Evolutionary conservation across 1,284 basidiomycete species (phyloP).

Genomic region (Naganishia liquefaciens): DNA sequence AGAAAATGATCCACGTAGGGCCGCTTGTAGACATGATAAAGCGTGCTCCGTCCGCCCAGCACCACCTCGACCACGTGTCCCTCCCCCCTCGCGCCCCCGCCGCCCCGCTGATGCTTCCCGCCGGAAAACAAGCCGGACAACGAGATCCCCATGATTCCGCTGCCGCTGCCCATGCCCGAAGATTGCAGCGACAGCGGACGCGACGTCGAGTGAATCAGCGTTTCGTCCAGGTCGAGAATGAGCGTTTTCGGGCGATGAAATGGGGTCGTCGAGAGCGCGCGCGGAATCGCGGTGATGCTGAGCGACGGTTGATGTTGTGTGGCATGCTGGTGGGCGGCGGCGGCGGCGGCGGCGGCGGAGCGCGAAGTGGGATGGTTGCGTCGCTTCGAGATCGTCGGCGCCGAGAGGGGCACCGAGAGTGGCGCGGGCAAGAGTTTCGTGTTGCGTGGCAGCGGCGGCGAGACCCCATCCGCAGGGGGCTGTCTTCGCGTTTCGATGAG

Average conservation of each 20-base stretch:
- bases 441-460: constrained; percentile 40
- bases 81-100: constrained; percentile 64
- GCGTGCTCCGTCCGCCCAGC: constrained; percentile 79
- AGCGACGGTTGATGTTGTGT: constrained; percentile 11
- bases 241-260: constrained; percentile 85
- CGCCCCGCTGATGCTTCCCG: constrained; percentile 45
- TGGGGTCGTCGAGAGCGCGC: constrained; percentile 60
- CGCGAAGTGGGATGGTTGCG: constrained; percentile 13
- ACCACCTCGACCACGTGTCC: constrained; percentile 96
- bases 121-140: constrained; percentile 55
- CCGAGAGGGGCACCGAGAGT: constrained; percentile 24
- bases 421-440: constrained; percentile 25
- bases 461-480: constrained; percentile 23
- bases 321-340: too few relatives aligned
- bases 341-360: neutral
- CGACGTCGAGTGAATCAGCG: constrained; percentile 94
- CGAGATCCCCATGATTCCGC: constrained; percentile 65
- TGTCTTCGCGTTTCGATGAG: neutral
- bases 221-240: constrained; percentile 95
- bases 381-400: constrained; percentile 12
- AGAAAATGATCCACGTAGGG: constrained; percentile 96
- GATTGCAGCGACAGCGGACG: constrained; percentile 62
- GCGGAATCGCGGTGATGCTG: constrained; percentile 56
- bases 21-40: constrained; percentile 98
- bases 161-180: constrained; percentile 49